Base-by-base conservation (phyloP, 768 basidiomycete genomes). In the Calvatia gigantea region DNA sequence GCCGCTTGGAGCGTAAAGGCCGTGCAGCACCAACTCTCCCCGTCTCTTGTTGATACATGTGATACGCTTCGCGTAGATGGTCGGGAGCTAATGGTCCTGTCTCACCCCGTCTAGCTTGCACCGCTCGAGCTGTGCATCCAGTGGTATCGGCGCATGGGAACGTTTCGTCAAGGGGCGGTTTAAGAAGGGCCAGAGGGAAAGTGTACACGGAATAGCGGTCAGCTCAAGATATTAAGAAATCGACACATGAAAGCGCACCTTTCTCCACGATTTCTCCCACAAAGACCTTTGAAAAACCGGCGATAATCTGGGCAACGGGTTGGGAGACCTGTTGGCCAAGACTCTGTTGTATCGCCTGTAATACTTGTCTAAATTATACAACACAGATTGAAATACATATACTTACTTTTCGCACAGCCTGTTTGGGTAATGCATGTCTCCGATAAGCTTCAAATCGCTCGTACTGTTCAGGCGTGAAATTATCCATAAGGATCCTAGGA, bases 221-320 rank as follows among this genome's bases (percentile, higher is more conserved):
- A 45, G 43, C 23, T 17, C 11, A 15, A 2, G 43, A 25, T 2
- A 9, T 8, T n/a, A 43, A 25, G 42, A 51, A n/a, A 25, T 31
- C 28, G 43, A 32, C 29, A 42, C 52, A 3, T 43, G 17, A 14
- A 39, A 63, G n/a, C 75, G 53, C 46, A 91, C 92, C 92, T 72
- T 88, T 89, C 65, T 94, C 93, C 15, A 94, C 81, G 4, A 96
- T 89, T 68, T 95, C 93, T 2, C 94, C 94, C 2, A 96, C 91
- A 58, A 94, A 96, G 0, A 96, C 91, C 65, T 95, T 96, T 12
- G 83, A 80, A 55, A 96, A 89, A 58, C 94, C 94, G 4, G 92
- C 91, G 2, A 95, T 87, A 41, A 94, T 84, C 59, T 94, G 92
- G 1, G 93, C 87, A 4, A 95, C 89, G 2, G 91, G 89, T 62